A percentile compares a stretch with the other conserved stretches of the same genome.
These are phyloP conservation scores for Ambispora gerdemannii DNA, from an alignment of 192 early-diverging fungal genomes.

Conservation along the genomic window DNA sequence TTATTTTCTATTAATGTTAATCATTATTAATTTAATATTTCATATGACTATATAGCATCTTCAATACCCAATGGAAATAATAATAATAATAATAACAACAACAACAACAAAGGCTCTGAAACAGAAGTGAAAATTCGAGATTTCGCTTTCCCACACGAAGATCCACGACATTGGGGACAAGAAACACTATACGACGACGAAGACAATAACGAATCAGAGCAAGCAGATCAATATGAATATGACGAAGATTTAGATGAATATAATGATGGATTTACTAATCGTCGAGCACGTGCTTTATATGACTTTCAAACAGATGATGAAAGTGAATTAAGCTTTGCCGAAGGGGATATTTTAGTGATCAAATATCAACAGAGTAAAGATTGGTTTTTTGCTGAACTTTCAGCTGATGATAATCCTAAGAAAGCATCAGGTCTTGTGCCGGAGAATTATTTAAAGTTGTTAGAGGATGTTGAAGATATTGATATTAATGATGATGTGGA, in stretches of 20 bases:
- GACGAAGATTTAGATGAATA: slow-evolving; percentile 30
- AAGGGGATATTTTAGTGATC: slow-evolving; percentile 63
- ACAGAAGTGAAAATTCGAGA: slow-evolving; percentile 27
- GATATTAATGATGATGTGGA: not conserved
- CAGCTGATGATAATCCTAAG: too few relatives aligned
- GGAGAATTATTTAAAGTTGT: slow-evolving; percentile 62
- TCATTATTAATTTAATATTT: too few relatives aligned
- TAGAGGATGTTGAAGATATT: not conserved
- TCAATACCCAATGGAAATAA: too few relatives aligned
- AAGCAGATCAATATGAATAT: slow-evolving; percentile 20
- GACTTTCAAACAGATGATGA: slow-evolving; percentile 73
- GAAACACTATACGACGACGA: slow-evolving; percentile 7
- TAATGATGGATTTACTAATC: slow-evolving; percentile 41
- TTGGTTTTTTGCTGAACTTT: slow-evolving; percentile 70
- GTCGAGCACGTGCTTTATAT: slow-evolving; percentile 62
- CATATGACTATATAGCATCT: too few relatives aligned
- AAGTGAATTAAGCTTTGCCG: slow-evolving; percentile 63
- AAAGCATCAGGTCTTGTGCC: slow-evolving; percentile 72
- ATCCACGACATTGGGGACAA: slow-evolving; percentile 30
- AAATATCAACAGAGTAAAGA: slow-evolving; percentile 70
- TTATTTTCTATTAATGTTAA: too few relatives aligned
- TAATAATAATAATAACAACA: too few relatives aligned
- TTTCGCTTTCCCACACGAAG: slow-evolving; percentile 18
- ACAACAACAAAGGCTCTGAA: too few relatives aligned
- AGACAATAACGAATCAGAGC: slow-evolving; percentile 33